Conservation (phyloP, 2,329 filamentous ascomycete genomes). For the Botrytis tulipae region DNA sequence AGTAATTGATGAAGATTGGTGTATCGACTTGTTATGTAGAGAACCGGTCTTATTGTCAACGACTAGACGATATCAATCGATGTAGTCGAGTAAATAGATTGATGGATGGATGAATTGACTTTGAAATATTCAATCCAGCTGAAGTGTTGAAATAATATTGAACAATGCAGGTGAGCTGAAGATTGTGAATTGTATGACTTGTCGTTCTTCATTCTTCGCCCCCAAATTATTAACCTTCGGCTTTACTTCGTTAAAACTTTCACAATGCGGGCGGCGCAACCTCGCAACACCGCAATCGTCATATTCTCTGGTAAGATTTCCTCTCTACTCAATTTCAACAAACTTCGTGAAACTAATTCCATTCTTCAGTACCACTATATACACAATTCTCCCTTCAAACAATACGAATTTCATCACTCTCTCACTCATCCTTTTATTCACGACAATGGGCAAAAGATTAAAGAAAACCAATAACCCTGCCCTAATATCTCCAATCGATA, state of each 20-base stretch:
- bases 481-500: constrained; percentile 20
- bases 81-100: not conserved
- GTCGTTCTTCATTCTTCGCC: not conserved
- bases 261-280: not conserved
- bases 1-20: not conserved
- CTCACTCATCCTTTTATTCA: constrained; percentile 15
- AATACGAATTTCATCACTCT: constrained; percentile 7
- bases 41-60: not conserved
- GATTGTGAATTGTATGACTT: not conserved
- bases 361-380: not conserved
- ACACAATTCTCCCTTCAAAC: not conserved
- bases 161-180: not conserved
- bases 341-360: not conserved
- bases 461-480: constrained; percentile 24
- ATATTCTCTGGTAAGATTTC: not conserved
- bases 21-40: not conserved
- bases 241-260: constrained; percentile 5
- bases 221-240: not conserved
- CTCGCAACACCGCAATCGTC: too few relatives aligned
- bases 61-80: not conserved
- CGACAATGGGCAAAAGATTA: constrained; percentile 32
- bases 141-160: not conserved
- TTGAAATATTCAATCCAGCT: not conserved
- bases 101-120: too few relatives aligned
- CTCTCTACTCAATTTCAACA: too few relatives aligned